A percentile compares a stretch with the other conserved stretches of the same genome.
Conservation (phyloP, 495 filamentous ascomycete genomes). For the Chaetomium fimeti region DNA sequence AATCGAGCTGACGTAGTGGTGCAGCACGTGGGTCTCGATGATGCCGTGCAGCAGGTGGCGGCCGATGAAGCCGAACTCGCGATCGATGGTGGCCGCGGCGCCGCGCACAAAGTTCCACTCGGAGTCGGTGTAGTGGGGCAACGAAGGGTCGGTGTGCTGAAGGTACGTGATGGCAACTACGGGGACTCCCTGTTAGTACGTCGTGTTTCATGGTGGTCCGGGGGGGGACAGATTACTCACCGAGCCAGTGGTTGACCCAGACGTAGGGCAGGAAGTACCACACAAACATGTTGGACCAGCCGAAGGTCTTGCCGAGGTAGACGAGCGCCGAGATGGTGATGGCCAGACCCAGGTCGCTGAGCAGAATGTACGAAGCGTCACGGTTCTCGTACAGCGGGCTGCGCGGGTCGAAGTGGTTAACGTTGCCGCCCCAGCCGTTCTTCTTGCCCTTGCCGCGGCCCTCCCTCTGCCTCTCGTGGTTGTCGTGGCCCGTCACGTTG, state of each 20-base stretch:
- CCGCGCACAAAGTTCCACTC: slow-evolving; percentile 85
- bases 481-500: slow-evolving; percentile 94
- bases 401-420: slow-evolving; percentile 90
- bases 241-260: slow-evolving; percentile 98
- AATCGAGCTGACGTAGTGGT: slow-evolving; percentile 82
- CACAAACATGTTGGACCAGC: slow-evolving; percentile 79
- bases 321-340: slow-evolving; percentile 54
- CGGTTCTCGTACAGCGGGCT: slow-evolving; percentile 90
- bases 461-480: slow-evolving; percentile 78
- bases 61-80: slow-evolving; percentile 86
- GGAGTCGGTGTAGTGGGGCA: slow-evolving; percentile 77
- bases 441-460: slow-evolving; percentile 85
- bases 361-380: slow-evolving; percentile 75
- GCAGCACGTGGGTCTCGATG: slow-evolving; percentile 87
- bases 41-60: slow-evolving; percentile 85
- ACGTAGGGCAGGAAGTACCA: slow-evolving; percentile 96
- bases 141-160: slow-evolving; percentile 81
- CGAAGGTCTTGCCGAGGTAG: slow-evolving; percentile 67
- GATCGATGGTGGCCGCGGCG: slow-evolving; percentile 82
- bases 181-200: slow-evolving; percentile 30
- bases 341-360: slow-evolving; percentile 79
- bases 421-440: slow-evolving; percentile 75
- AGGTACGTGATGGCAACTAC: slow-evolving; percentile 82
- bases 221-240: slow-evolving; percentile 47
- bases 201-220: neutral